Base-by-base conservation (phyloP, 2,329 filamentous ascomycete genomes). In the Aureobasidium musti region DNA sequence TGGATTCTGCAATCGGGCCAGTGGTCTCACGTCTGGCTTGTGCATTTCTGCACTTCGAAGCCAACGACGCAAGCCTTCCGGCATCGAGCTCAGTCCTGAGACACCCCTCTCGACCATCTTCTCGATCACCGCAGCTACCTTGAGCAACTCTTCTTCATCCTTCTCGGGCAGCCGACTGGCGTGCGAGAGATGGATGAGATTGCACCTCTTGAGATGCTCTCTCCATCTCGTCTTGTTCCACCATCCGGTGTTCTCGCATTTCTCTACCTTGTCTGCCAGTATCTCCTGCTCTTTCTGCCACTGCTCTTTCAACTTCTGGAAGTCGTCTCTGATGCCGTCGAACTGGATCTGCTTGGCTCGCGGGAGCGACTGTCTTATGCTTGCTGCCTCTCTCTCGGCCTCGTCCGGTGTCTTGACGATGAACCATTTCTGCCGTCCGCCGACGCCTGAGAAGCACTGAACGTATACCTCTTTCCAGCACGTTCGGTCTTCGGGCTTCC, bases 1-100 rank as follows among this genome's bases (percentile, higher is more conserved):
- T 14, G 52, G 50, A 60, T 72, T 72, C 67, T 72, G 41, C 41
- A 72, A 54, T 41, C 65, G 56, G 33, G 52, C 67, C 26, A 72
- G 67, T 45, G 61, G 69, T 49, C 69, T 21, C 19, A 37, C 8
- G 45, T 70, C 60, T 41, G 60, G 33, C 43, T 70, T 50, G 8
- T 66, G 35, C 19, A 49, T 67, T 37, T 66, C 66, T 21, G 60
- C 56, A 54, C 69, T 70, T 23, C 56, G 50, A n/a, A n/a, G n/a
- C n/a, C n/a, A n/a, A n/a, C n/a, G n/a, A n/a, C n/a, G n/a, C n/a
- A n/a, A n/a, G n/a, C 69, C 68, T 5, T 30, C 30, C 8, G 53
- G 59, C 17, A 70, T 60, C 43, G 61, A 65, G 54, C 26, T 63
- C 13, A 70, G 68, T 33, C 68, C 67, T 45, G 47, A 61, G 50